These are phyloP conservation scores for Trichophyton simii DNA, from an alignment of 2,329 filamentous ascomycete species.

Conservation along the genomic window DNA sequence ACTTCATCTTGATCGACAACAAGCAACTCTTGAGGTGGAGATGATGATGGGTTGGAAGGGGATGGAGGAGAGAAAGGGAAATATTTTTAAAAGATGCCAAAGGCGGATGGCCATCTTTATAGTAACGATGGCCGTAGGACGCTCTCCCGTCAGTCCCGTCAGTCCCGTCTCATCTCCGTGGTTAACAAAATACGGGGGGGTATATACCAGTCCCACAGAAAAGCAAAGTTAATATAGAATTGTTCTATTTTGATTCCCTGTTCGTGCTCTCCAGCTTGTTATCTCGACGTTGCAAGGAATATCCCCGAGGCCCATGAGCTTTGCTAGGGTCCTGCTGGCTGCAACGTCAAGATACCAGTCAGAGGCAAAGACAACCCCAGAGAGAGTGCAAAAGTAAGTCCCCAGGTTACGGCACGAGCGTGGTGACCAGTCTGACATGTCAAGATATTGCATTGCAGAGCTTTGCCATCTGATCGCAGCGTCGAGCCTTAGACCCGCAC, in stretches of 20 bases:
- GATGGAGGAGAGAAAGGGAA: background rate
- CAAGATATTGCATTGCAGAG: background rate
- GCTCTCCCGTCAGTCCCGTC: background rate
- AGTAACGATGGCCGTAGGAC: background rate
- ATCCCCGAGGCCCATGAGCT: background rate
- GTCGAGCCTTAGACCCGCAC: background rate
- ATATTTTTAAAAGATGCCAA: background rate
- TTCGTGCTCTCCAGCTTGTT: background rate
- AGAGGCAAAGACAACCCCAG: background rate
- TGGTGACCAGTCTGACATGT: background rate
- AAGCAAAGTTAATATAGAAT: background rate
- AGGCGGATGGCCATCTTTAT: background rate
- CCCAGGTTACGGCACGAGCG: background rate
- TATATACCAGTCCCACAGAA: background rate
- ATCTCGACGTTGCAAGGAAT: background rate
- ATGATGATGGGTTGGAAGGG: background rate
- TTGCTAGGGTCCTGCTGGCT: background rate
- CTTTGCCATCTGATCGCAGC: background rate
- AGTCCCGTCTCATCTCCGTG: too few species aligned
- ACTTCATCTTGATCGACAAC: slow-evolving; percentile 9
- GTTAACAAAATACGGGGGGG: background rate
- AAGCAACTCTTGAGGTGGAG: background rate
- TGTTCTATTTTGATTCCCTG: background rate
- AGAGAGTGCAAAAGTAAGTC: background rate
- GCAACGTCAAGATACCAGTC: background rate